Evolutionary conservation across 2,329 filamentous ascomycete genomes (phyloP), one percentile per base, ranked within the genome.

Genomic region (Atkinsonella hypoxylon): DNA sequence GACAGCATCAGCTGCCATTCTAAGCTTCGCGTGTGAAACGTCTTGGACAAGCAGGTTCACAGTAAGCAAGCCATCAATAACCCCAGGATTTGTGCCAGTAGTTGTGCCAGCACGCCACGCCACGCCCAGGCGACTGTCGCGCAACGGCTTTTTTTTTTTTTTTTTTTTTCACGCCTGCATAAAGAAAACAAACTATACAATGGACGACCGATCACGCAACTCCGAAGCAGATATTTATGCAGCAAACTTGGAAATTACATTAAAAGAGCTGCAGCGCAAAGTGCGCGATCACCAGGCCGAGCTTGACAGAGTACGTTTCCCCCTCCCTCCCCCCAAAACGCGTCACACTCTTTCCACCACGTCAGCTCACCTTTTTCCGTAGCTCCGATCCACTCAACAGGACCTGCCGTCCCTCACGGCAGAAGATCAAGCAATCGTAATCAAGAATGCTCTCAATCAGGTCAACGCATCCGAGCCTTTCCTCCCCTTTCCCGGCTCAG

Each of bases 401-500:
- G 55, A 58, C 18, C 8, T 36, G 8, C 50, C 58, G 30, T 54
- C 56, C n/a, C 56, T 59, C 15, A 61, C 65, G 12, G 57, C 62
- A 20, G 58, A 58, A n/a, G 63, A 56, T 18, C 64, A 67, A 47
- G 58, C 61, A 15, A 56, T 56, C 36, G 67, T 78, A 39, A 73
- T 89, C 60, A 82, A 79, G 58, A 68, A 73, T 47, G 85, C 85
- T 3, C 88, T 89, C 58, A 75, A 80, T 48, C 74, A 76, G 15
- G 69, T 89, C 45, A 75, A 79, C 12, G 69, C 76, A 42, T 73
- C 76, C 13, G 75, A 82, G 48, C 82, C 84, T 9, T 80, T 81
- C 57, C 69, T 91, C 20, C 87, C 87, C 2, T 72, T 75, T 22
- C 70, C 79, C 10, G 78, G 76, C 47, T 91, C 87, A 18, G 73